phyloP scores from a whole-genome alignment of 768 basidiomycete species.

The Multifurca ochricompacta region DNA sequence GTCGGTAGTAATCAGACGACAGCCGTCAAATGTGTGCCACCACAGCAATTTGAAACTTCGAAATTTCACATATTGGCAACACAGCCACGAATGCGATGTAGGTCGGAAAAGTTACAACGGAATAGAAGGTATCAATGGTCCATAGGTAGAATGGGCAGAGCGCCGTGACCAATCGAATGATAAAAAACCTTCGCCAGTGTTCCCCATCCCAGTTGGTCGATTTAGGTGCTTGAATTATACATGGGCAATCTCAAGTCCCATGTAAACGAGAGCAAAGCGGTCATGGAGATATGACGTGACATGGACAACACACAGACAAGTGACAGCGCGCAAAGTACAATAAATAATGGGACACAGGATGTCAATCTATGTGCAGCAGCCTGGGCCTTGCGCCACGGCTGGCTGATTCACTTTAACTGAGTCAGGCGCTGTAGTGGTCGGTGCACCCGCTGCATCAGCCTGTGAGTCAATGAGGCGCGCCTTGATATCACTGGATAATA shows the following conservation, averaged over 20 bases:
- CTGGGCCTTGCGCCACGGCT: slow-evolving; percentile 31
- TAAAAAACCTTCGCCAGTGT: no score
- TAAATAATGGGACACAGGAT: slow-evolving; percentile 3
- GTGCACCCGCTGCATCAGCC: slow-evolving; percentile 46
- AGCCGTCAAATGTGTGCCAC: no score
- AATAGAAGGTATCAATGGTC: no score
- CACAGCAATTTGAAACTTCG: no score
- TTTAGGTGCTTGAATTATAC: slow-evolving; percentile 26
- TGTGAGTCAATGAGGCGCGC: slow-evolving; percentile 93
- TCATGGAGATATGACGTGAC: neutral
- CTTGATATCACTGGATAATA: slow-evolving; percentile 79
- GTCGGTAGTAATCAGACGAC: no score
- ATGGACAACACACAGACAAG: slow-evolving; percentile 4
- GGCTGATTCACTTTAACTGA: slow-evolving; percentile 64
- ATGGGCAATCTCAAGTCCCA: slow-evolving; percentile 22
- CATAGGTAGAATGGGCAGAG: slow-evolving; percentile 85
- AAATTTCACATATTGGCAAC: no score
- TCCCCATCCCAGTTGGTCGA: slow-evolving; percentile 22
- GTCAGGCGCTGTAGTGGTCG: slow-evolving; percentile 35
- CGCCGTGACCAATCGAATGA: slow-evolving; percentile 17
- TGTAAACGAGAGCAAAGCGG: slow-evolving; percentile 3
- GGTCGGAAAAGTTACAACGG: no score
- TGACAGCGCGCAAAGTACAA: neutral
- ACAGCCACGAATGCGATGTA: no score
- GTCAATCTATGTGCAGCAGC: slow-evolving; percentile 36